These are phyloP conservation scores for Termitomyces sp. DNA, from an alignment of 768 basidiomycete genomes.

Conservation along the genomic window DNA sequence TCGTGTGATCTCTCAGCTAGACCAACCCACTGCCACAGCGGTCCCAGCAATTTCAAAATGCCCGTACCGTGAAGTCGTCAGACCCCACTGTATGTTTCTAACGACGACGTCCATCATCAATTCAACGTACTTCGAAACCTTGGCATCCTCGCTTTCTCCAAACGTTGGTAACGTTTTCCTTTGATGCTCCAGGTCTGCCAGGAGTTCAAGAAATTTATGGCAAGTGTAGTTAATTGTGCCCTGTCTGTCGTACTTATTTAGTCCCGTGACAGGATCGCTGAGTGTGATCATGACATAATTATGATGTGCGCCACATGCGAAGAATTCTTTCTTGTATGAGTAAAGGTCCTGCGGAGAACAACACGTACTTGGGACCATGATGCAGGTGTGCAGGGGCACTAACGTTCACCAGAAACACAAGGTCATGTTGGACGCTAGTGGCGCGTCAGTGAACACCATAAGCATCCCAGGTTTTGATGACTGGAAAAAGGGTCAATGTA, in stretches of 20 bases:
- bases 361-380: too few relatives aligned
- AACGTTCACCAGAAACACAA: not conserved
- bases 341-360: not conserved
- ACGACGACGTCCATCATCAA: constrained; percentile 6
- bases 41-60: not conserved
- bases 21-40: too few relatives aligned
- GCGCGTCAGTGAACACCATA: too few relatives aligned
- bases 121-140: not conserved
- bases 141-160: not conserved
- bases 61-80: constrained; percentile 1
- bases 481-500: too few relatives aligned
- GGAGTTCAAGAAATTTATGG: not conserved
- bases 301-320: constrained; percentile 5
- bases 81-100: constrained; percentile 8
- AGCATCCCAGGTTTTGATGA: too few relatives aligned
- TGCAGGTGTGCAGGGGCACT: not conserved
- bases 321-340: not conserved
- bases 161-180: not conserved
- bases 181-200: not conserved
- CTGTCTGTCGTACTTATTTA: not conserved
- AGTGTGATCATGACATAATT: constrained; percentile 5
- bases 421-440: not conserved
- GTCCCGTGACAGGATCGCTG: not conserved
- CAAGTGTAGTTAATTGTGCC: constrained; percentile 5
- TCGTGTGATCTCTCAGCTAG: too few relatives aligned